Percentiles rank a stretch among this genome's conserved stretches.
Conservation (phyloP, 345 rosid genomes). For the sweet orange (Citrus sinensis) region DNA sequence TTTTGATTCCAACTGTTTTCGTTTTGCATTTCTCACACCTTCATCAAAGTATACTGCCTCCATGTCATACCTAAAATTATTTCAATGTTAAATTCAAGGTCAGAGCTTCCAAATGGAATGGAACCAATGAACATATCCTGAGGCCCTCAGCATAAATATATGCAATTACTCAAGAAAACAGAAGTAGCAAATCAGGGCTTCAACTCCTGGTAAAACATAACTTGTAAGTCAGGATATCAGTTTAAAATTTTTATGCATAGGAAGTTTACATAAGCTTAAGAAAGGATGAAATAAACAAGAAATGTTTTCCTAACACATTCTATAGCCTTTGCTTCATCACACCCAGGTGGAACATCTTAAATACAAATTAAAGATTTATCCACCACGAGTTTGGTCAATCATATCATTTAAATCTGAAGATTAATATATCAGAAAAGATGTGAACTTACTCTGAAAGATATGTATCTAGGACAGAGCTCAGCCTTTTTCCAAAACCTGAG, state of each 20-base stretch:
- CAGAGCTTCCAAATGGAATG: slow-evolving; percentile 12
- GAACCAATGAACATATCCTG: background rate
- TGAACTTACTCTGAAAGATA: slow-evolving; percentile 63
- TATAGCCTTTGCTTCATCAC: background rate
- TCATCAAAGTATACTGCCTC: slow-evolving; percentile 76
- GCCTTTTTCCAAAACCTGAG: slow-evolving; percentile 68
- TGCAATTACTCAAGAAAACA: background rate
- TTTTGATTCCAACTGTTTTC: slow-evolving; percentile 50
- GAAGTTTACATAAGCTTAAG: background rate
- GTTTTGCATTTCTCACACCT: slow-evolving; percentile 61
- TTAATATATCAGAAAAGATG: background rate
- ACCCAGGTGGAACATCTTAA: background rate
- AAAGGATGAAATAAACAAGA: background rate
- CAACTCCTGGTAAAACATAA: background rate
- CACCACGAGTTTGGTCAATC: background rate
- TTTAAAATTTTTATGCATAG: background rate
- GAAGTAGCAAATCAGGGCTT: background rate
- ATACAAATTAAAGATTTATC: background rate
- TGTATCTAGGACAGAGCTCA: slow-evolving; percentile 52
- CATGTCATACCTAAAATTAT: slow-evolving; percentile 48
- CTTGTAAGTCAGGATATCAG: background rate
- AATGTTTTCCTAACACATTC: background rate
- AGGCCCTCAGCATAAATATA: background rate
- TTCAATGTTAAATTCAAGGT: slow-evolving; percentile 14
- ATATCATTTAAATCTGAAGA: background rate